Percentiles rank a stretch among this genome's conserved stretches.
phyloP scores from a whole-genome alignment of 2,329 filamentous ascomycete species.

The Paraconiothyrium brasiliense region DNA sequence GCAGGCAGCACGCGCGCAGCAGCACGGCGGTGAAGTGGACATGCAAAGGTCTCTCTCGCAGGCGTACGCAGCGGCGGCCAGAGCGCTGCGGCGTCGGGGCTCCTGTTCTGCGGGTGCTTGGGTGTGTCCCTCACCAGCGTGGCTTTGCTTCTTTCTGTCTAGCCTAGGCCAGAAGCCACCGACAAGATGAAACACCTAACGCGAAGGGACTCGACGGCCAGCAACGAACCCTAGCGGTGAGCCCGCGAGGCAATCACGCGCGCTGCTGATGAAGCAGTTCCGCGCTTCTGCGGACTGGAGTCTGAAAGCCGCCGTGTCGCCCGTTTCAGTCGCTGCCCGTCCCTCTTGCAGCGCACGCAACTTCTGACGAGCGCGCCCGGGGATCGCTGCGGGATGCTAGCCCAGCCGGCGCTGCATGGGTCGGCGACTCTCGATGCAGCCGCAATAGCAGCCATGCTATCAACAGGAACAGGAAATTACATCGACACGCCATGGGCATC shows the following conservation, averaged over 20 bases:
- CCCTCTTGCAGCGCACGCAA: neutral
- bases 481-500: neutral
- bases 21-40: neutral
- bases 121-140: constrained; percentile 3
- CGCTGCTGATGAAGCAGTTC: constrained; percentile 1
- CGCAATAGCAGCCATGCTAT: neutral
- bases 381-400: constrained; percentile 4
- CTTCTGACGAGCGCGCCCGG: constrained; percentile 3
- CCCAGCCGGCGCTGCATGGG: constrained; percentile 1
- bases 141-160: constrained; percentile 9
- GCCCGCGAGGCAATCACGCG: neutral
- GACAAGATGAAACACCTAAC: constrained; percentile 11
- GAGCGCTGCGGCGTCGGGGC: constrained; percentile 5
- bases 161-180: constrained; percentile 4
- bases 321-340: neutral
- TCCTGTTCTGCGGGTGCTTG: neutral
- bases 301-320: neutral
- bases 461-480: constrained; percentile 12
- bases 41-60: neutral
- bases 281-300: neutral
- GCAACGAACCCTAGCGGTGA: neutral
- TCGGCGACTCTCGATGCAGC: neutral
- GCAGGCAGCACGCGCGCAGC: constrained; percentile 18
- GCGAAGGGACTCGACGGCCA: constrained; percentile 1
- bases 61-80: neutral